Base-by-base conservation (phyloP, 2,329 filamentous ascomycete species). In the Aspergillus costaricaensis region DNA sequence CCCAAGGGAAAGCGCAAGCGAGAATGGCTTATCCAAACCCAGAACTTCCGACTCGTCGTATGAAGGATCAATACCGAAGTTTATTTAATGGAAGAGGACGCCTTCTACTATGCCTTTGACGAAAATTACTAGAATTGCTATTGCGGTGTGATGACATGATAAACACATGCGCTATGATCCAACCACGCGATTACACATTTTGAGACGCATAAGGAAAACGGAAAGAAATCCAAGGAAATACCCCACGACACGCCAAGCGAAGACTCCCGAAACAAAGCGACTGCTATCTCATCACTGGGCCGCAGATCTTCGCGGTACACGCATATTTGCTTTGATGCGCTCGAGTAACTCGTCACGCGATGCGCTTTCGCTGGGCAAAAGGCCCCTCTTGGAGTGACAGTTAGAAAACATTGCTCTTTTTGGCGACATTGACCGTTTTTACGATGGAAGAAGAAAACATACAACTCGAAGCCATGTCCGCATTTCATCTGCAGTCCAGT, bases 401-500 rank as follows among this genome's bases (percentile, higher is more conserved):
- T 60, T 48, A 59, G 52, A 9, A 36, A 58, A 23, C 27, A 55
- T 36, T 21, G 41, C 49, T 15, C 43, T 44, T 60, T 50, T 43
- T 41, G 44, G 19, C 32, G 50, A 6, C 55, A 21, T 23, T 17
- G 23, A 53, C 17, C 44, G 21, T 14, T 14, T 43, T 38, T 39
- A 21, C 14, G 19, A 48, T 23, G 21, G 39, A 39, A 57, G 41
- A 53, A 43, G 30, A 36, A 15, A 36, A 43, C 89, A 77, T 84
- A 96, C 94, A 69, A 85, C 86, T 49, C 86, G 86, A 54, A 98
- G 80, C 92, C 93, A 98, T 70, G 88, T 82, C 62, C 86, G 83
- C 76, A 96, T 81, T 71, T 98, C 91, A 51, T 92, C 88, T 59
- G 83, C 82, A 0, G 91, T 92, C 94, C 94, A 98, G 9, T 76